Base-by-base conservation (phyloP, 2,329 filamentous ascomycete genomes). In the Berkeleyomyces rouxiae region DNA sequence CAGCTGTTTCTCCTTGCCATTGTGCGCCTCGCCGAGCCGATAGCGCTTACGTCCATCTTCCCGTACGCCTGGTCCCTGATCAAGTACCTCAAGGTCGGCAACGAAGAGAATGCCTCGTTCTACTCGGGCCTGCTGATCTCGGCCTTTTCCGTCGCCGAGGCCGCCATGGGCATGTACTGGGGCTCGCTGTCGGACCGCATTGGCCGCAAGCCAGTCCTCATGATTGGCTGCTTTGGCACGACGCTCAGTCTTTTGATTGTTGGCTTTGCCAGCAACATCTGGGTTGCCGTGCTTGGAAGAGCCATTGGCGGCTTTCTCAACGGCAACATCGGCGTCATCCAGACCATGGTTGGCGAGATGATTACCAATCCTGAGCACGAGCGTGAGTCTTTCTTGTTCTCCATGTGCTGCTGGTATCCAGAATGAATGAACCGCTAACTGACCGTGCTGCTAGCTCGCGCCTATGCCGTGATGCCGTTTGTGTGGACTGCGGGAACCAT, bases 401-500 rank as follows among this genome's bases (percentile, higher is more conserved):
- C 36, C 44, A 7, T 23, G 5, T 11, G 7, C 33, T 13, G 36
- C 40, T 31, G 5, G 4, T 36, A 16, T 37, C 31, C 33, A 2
- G 23, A 23, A 23, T 53, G 1, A 7, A n/a, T 9, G 44, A 66
- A 9, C 13, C 46, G 44, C 53, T 37, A 4, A 59, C 37, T n/a
- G 42, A 58, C n/a, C 31, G 36, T 40, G 11, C 16, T 42, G 3
- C 66, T 68, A 89, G 87, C 90, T 64, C 83, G 86, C 66, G 91
- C 91, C 37, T 96, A 91, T 72, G 84, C 90, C 2, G 82, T 96
- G 53, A 95, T 96, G 89, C 91, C 91, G 0, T 96, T 96, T 70
- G 87, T 96, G 6, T 96, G 91, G 90, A 86, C 82, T 57, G 85
- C 96, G 61, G 91, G 91, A 33, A 95, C 89, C 7, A 95, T 96